Evolutionary conservation across 345 rosid species (phyloP).

Genomic region (Salix suchowensis): DNA sequence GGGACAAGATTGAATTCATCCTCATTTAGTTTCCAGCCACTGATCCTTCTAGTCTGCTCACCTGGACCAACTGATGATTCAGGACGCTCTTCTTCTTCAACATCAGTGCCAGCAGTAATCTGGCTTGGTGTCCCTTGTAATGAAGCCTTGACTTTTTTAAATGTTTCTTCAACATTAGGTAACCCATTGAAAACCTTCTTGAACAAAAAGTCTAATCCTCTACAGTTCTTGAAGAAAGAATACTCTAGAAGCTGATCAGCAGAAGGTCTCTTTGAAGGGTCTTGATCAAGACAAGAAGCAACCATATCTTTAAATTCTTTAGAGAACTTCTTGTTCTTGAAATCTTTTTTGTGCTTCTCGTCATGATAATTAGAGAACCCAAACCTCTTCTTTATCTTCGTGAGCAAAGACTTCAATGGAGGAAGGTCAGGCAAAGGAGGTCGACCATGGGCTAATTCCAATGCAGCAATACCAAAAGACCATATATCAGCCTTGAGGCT

Average conservation of each 20-base stretch:
- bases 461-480: constrained; percentile 86
- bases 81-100: neutral
- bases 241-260: constrained; percentile 74
- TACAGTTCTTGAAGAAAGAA: constrained; percentile 66
- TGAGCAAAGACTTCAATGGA: constrained; percentile 60
- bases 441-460: constrained; percentile 76
- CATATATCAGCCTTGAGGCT: constrained; percentile 85
- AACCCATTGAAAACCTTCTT: constrained; percentile 56
- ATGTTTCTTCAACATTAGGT: constrained; percentile 63
- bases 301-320: constrained; percentile 81
- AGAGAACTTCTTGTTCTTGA: constrained; percentile 56
- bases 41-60: constrained; percentile 64
- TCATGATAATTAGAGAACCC: constrained; percentile 52
- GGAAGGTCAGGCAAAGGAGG: constrained; percentile 83
- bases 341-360: constrained; percentile 41
- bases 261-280: constrained; percentile 68
- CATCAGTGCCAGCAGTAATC: constrained; percentile 9
- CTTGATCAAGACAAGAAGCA: constrained; percentile 69
- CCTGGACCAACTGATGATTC: neutral
- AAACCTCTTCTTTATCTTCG: constrained; percentile 78
- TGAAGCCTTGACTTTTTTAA: constrained; percentile 27
- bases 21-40: constrained; percentile 88
- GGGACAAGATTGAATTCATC: constrained; percentile 67
- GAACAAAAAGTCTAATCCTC: constrained; percentile 45
- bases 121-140: neutral